phyloP scores from a whole-genome alignment of 2,329 filamentous ascomycete species.

The Ophiostoma sp. region DNA sequence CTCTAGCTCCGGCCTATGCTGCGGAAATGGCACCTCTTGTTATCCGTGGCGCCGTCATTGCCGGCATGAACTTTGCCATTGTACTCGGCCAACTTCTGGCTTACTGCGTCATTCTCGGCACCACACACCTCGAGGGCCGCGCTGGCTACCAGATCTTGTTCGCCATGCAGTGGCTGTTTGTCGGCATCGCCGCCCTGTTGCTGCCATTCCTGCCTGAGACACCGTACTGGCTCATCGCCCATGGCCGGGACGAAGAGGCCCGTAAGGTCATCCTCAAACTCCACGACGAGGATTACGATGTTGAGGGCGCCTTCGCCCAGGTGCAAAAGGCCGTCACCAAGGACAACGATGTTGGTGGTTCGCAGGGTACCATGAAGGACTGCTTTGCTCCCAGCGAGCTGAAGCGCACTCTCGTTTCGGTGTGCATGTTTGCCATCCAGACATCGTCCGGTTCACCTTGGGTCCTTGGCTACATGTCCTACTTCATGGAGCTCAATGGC shows the following conservation, averaged over 20 bases:
- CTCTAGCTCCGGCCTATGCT: conserved; percentile 30
- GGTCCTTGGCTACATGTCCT: no score
- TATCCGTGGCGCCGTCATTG: conserved; percentile 30
- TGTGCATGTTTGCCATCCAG: no score
- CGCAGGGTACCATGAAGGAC: no score
- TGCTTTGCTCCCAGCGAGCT: no score
- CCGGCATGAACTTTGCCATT: conserved; percentile 31
- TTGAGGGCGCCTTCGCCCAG: no score
- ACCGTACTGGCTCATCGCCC: conserved; percentile 6
- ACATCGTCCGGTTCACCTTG: no score
- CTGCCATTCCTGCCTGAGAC: conserved; percentile 30
- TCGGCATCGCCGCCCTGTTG: conserved; percentile 28
- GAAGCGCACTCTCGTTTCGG: no score
- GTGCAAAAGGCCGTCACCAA: no score
- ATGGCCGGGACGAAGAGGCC: conserved; percentile 28
- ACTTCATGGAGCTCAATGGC: no score
- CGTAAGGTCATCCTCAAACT: no score
- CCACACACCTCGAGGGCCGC: conserved; percentile 25
- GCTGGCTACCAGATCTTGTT: conserved; percentile 39
- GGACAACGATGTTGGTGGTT: no score
- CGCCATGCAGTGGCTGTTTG: conserved; percentile 34
- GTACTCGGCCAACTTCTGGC: conserved; percentile 29
- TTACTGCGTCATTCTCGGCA: conserved; percentile 32
- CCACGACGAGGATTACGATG: no score
- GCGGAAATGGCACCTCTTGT: conserved; percentile 32